Evolutionary conservation across 2,329 filamentous ascomycete genomes (phyloP).

Genomic region (Parastagonospora avenae): DNA sequence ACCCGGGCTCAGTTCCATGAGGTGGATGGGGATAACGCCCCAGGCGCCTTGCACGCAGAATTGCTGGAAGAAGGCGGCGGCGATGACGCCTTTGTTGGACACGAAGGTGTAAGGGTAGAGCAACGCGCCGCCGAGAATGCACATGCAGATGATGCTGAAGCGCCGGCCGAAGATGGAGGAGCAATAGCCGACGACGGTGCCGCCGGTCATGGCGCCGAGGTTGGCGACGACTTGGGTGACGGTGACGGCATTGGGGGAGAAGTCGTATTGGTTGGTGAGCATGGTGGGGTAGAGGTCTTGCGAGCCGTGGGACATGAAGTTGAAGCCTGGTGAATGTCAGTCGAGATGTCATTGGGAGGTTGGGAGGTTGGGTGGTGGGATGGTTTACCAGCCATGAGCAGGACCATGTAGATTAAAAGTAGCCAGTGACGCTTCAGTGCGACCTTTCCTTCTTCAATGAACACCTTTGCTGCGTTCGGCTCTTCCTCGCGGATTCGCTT

Average conservation of each 20-base stretch:
- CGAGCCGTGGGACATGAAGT: slow-evolving; percentile 85
- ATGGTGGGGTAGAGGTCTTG: slow-evolving; percentile 69
- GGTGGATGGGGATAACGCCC: slow-evolving; percentile 64
- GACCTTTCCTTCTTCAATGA: slow-evolving; percentile 77
- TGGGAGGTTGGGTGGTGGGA: neutral
- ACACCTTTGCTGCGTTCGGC: slow-evolving; percentile 67
- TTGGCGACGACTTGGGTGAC: slow-evolving; percentile 58
- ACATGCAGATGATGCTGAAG: slow-evolving; percentile 55
- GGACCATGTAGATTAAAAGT: slow-evolving; percentile 77
- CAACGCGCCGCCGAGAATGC: slow-evolving; percentile 71
- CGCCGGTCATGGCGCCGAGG: slow-evolving; percentile 55
- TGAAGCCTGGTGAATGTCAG: slow-evolving; percentile 62
- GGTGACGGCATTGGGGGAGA: slow-evolving; percentile 55
- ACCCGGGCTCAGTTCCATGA: slow-evolving; percentile 77
- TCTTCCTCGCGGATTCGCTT: slow-evolving; percentile 65
- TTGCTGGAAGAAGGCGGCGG: slow-evolving; percentile 79
- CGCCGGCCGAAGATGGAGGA: slow-evolving; percentile 55
- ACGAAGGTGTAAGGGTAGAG: slow-evolving; percentile 84
- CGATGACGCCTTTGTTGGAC: slow-evolving; percentile 67
- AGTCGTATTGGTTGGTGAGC: slow-evolving; percentile 63
- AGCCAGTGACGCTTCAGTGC: slow-evolving; percentile 82
- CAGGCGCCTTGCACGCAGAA: slow-evolving; percentile 54
- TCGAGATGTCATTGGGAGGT: neutral
- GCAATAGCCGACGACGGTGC: slow-evolving; percentile 53
- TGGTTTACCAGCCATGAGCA: slow-evolving; percentile 73